Evolutionary conservation across 768 basidiomycete genomes (phyloP).

Genomic region (Lyophyllum semitale): DNA sequence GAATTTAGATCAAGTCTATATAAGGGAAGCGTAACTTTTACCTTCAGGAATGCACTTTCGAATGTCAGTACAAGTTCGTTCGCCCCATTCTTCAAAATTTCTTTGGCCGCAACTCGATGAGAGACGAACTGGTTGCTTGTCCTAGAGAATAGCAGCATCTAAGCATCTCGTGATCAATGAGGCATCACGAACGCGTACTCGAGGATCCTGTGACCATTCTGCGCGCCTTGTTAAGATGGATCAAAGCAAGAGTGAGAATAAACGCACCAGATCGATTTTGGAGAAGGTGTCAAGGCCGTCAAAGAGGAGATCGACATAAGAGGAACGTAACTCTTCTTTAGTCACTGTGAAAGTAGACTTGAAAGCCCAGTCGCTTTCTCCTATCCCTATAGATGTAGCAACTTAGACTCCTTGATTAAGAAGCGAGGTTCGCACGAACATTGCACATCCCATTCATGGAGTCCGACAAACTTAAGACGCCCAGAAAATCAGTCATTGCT

Average conservation of each 20-base stretch:
- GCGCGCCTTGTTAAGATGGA: not conserved
- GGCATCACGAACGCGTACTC: conserved; percentile 40
- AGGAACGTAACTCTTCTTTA: conserved; percentile 42
- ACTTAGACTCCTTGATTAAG: not conserved
- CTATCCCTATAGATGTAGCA: conserved; percentile 64
- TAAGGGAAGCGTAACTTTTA: conserved; percentile 17
- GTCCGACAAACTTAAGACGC: conserved; percentile 59
- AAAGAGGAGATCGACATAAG: conserved; percentile 76
- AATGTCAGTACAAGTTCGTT: conserved; percentile 78
- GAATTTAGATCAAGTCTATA: not conserved
- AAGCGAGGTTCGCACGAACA: conserved; percentile 48
- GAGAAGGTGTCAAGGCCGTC: conserved; percentile 93
- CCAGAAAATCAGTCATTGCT: not conserved
- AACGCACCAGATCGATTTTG: conserved; percentile 63
- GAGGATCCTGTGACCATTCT: conserved; percentile 78
- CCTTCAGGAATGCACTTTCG: conserved; percentile 73
- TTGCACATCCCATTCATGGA: conserved; percentile 90
- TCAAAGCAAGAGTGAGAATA: not conserved
- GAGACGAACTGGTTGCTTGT: conserved; percentile 86
- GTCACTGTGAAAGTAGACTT: conserved; percentile 60
- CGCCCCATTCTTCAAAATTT: conserved; percentile 47
- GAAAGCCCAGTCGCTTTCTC: conserved; percentile 86
- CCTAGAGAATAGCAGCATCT: conserved; percentile 31
- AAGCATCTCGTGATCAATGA: not conserved
- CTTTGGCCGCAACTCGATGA: conserved; percentile 64